Conservation (phyloP, 1,139 yeast species). For the Nadsonia commutata region DNA sequence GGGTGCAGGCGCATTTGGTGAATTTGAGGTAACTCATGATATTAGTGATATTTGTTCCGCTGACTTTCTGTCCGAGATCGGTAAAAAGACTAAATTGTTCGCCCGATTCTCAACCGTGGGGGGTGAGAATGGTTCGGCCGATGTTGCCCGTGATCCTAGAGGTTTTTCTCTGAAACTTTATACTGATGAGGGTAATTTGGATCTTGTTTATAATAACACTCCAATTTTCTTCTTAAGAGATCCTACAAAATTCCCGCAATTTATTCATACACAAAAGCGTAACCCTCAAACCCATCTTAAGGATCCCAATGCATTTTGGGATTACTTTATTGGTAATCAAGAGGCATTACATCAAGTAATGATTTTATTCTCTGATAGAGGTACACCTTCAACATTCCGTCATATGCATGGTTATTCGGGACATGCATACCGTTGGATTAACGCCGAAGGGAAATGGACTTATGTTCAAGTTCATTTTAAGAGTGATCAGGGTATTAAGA, state of each 20-base stretch:
- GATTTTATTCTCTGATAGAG: constrained; percentile 42
- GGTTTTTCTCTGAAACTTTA: constrained; percentile 43
- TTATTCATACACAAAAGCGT: constrained; percentile 52
- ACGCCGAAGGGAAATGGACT: constrained; percentile 36
- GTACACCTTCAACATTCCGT: constrained; percentile 41
- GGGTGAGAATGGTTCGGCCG: constrained; percentile 44
- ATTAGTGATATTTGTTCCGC: constrained; percentile 38
- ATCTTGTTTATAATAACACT: constrained; percentile 49
- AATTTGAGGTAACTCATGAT: constrained; percentile 45
- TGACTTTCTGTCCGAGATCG: constrained; percentile 32
- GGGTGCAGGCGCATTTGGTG: constrained; percentile 50
- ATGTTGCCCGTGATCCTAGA: constrained; percentile 45
- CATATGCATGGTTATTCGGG: constrained; percentile 51
- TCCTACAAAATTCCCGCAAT: constrained; percentile 44
- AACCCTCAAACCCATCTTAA: constrained; percentile 56
- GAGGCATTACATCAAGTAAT: constrained; percentile 39
- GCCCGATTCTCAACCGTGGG: constrained; percentile 48
- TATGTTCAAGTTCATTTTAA: constrained; percentile 43
- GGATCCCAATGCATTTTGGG: constrained; percentile 43
- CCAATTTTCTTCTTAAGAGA: constrained; percentile 46
- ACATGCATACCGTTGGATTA: constrained; percentile 44
- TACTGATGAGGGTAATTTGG: constrained; percentile 46
- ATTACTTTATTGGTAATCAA: constrained; percentile 36
- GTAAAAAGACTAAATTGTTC: constrained; percentile 34
- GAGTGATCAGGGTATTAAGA: constrained; percentile 38